Evolutionary conservation across 805 yeast genomes (phyloP).

Genomic region (Suhomyces faveliae): DNA sequence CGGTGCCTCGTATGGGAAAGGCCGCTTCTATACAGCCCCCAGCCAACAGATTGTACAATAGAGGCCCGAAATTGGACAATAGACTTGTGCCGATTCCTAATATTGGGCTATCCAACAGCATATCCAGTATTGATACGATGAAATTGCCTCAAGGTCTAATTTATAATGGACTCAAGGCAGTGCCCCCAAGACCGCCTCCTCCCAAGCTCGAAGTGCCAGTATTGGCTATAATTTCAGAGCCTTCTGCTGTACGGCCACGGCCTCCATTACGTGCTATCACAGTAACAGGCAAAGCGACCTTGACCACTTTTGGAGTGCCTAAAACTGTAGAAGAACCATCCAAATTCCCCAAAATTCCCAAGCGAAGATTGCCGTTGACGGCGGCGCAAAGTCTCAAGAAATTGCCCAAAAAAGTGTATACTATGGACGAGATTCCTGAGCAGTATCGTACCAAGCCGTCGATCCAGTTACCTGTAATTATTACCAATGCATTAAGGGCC

Average conservation of each 20-base stretch:
- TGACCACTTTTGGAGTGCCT: constrained; percentile 31
- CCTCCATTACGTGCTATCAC: constrained; percentile 30
- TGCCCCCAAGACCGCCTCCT: constrained; percentile 32
- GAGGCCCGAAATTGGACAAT: constrained; percentile 20
- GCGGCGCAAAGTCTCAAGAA: constrained; percentile 42
- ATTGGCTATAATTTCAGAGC: constrained; percentile 24
- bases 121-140: not conserved
- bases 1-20: constrained; percentile 43
- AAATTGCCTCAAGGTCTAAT: constrained; percentile 18
- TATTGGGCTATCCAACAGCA: constrained; percentile 14
- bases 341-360: constrained; percentile 33
- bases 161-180: constrained; percentile 10
- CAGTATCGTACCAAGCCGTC: constrained; percentile 84
- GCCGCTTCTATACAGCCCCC: constrained; percentile 48
- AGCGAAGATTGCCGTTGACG: constrained; percentile 14
- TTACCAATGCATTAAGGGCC: constrained; percentile 73
- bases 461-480: constrained; percentile 74
- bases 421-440: constrained; percentile 83
- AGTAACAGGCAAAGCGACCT: constrained; percentile 16
- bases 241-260: constrained; percentile 17
- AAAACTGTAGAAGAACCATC: constrained; percentile 32
- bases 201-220: constrained; percentile 37
- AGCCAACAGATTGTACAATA: constrained; percentile 33
- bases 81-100: constrained; percentile 16
- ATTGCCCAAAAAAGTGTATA: constrained; percentile 61